Evolutionary conservation across 225 moss, liverwort and hornwort species (phyloP), one percentile per base, ranked within the genome.

Genomic region (Marchantia paleacea): DNA sequence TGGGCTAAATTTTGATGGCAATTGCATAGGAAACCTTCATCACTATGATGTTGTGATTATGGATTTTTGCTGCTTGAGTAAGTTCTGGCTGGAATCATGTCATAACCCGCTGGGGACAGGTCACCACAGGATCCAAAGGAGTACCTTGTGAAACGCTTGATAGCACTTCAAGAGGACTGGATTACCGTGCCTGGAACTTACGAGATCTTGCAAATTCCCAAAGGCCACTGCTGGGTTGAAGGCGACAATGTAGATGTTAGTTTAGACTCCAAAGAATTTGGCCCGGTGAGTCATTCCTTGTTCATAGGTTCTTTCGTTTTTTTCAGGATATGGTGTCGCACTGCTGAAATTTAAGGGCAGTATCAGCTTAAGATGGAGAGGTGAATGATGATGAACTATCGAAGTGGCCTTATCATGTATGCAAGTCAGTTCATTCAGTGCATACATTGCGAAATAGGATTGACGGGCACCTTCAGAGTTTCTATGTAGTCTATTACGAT

Each of bases 221-320:
- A 92, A 85, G 97, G 95, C 62, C 97, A 99, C 85, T 99, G 97
- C 84, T 99, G 95, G 97, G 97, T 99, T 81, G 95, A 99, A 91
- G 95, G 97, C 54, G 95, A 95, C 82, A 95, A 94, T 79, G 95
- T 86, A 58, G 91, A 95, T 68, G 85, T 94, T 77, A 99, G 95
- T 81, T 80, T 99, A 78, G 95, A 99, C 85, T 99, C 97, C 7
- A 99, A 95, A 84, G 92, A 92, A 53, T 99, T 99, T 83, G 97
- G 97, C 55, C 97, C 97, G 8, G 95, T 99, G 73, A 93, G 95
- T 91, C 57, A 12, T 57, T 13, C 57, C 13, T 19, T 9, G 14
- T 19, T 57, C 14, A 13, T 12, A 3, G 8, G 19, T 57, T 57
- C 2, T 12, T 19, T 19, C 19, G 57, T 57, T 13, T 19, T 57